phyloP scores from a whole-genome alignment of 768 basidiomycete genomes.

The Termitomyces sp. region DNA sequence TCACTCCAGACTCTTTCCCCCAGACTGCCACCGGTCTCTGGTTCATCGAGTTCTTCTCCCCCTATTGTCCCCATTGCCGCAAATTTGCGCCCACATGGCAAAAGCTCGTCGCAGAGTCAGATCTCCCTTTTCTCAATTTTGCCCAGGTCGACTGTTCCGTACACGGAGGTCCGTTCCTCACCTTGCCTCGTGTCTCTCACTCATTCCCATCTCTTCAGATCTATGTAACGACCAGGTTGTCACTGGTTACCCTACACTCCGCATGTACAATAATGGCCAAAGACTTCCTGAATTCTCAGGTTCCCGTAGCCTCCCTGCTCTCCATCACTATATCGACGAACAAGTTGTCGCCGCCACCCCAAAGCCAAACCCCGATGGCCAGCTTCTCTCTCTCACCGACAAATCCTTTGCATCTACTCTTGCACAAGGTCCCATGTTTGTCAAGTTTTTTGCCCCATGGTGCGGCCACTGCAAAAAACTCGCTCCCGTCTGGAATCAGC shows the following conservation, averaged over 20 bases:
- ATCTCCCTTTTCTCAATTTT: constrained; percentile 51
- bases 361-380: constrained; percentile 27
- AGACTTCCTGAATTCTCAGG: constrained; percentile 53
- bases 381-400: constrained; percentile 30
- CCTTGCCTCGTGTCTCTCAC: background rate
- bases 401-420: constrained; percentile 35
- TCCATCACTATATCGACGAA: constrained; percentile 51
- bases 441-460: constrained; percentile 89
- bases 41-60: constrained; percentile 88
- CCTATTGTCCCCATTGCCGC: constrained; percentile 78
- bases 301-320: constrained; percentile 44
- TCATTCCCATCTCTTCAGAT: constrained; percentile 43
- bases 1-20: constrained; percentile 43
- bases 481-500: constrained; percentile 73
- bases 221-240: constrained; percentile 70
- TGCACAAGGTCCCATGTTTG: constrained; percentile 40
- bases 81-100: constrained; percentile 82
- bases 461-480: constrained; percentile 97
- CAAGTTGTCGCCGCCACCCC: constrained; percentile 22
- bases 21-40: constrained; percentile 56
- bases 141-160: constrained; percentile 81
- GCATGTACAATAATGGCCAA: constrained; percentile 65
- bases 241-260: constrained; percentile 70
- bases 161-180: constrained; percentile 57
- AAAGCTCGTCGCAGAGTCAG: constrained; percentile 49